Evolutionary conservation across 352 stramenopile species (phyloP).

Genomic region (Pythium brachiatum): DNA sequence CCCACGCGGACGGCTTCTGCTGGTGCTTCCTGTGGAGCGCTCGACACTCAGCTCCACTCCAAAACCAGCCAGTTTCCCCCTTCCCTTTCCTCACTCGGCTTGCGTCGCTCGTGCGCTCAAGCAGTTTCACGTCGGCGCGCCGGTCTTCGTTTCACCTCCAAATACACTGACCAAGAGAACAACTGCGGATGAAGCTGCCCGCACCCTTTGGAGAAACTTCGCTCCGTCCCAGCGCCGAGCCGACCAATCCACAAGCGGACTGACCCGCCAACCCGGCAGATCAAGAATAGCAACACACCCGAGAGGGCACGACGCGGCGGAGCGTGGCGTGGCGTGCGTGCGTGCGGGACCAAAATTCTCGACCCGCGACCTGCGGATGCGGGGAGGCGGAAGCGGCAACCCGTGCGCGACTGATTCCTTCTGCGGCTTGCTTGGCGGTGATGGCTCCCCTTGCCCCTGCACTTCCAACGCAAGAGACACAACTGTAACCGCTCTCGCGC

Average conservation of each 20-base stretch:
- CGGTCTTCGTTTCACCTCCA: conserved; percentile 12
- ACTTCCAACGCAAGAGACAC: background rate
- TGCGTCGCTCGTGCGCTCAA: background rate
- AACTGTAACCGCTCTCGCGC: background rate
- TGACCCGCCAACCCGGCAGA: background rate
- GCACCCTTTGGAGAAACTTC: conserved; percentile 9
- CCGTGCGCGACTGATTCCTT: conserved; percentile 12
- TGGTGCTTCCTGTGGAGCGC: background rate
- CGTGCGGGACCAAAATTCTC: conserved; percentile 8
- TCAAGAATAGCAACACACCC: background rate
- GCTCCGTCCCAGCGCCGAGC: background rate
- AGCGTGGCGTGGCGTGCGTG: background rate
- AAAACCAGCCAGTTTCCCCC: conserved; percentile 8
- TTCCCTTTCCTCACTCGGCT: background rate
- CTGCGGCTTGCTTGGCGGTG: background rate
- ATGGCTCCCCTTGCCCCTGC: background rate
- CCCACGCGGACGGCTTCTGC: conserved; percentile 1
- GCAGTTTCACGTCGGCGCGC: conserved; percentile 11
- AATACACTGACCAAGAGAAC: background rate
- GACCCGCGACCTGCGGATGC: background rate
- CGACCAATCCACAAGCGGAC: background rate
- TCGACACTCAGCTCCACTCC: background rate
- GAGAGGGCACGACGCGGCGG: background rate
- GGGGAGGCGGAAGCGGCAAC: background rate
- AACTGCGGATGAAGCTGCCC: background rate